Base-by-base conservation (phyloP, 2,329 filamentous ascomycete species). In the Talaromyces islandicus region DNA sequence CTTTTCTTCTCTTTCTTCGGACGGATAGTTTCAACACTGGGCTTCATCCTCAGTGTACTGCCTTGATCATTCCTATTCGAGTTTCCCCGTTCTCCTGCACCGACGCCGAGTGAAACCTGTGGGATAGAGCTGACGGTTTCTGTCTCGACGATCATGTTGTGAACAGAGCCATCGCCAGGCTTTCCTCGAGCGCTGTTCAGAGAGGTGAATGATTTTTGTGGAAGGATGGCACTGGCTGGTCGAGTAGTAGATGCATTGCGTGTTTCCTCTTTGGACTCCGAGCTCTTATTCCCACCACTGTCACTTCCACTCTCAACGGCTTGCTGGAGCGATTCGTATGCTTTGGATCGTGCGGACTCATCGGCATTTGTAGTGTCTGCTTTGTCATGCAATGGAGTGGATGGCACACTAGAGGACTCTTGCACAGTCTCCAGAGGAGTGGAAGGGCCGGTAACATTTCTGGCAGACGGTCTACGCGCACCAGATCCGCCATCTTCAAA, bases 131-230 rank as follows among this genome's bases (percentile, higher is more conserved):
- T 89, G 41, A 99, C 94, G 0, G 92, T 96, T 75, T 99, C 94
- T 0, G 94, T 97, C 78, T 99, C 94, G 14, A 97, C 93, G 10
- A 91, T 97, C 92, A 99, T 97, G 68, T 91, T 94, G 70, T 89
- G 87, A 60, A 88, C 83, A 38, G 90, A 88, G n/a, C 86, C 87
- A 71, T 96, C 90, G 56, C 82, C 72, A 29, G 85, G 79, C 71
- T 92, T 91, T 35, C 84, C 81, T 70, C 92, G 90, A 59, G 81
- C 77, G 59, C 78, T 76, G 56, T 79, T 79, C 46, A 90, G 83
- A 62, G 87, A 88, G 38, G 88, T 83, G 55, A 87, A 85, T 9
- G 90, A 91, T 62, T 89, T 80, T 64, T 90, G 79, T 73, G 86
- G 69, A 70, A 87, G 71, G 75, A 86, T 73, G 79, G 78, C 63